Base-by-base conservation (phyloP, 139 green algal genomes). In the Yamagishiella unicocca region DNA sequence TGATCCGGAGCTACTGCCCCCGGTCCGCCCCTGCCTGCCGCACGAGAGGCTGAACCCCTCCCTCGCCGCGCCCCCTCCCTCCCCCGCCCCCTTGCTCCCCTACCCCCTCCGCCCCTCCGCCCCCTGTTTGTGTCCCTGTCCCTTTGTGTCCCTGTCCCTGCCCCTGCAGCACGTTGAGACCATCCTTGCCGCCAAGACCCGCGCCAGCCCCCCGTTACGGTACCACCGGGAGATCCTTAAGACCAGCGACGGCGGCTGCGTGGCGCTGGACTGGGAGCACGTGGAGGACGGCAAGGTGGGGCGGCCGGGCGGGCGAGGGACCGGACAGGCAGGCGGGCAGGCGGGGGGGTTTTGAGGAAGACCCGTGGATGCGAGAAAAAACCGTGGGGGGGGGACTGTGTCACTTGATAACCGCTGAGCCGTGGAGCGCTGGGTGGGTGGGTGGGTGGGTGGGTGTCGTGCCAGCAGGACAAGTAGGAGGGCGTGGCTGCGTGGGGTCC, bases 241-340 rank as follows among this genome's bases (percentile, higher is more conserved):
- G 22, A 95, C 94, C 53, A 64, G 89, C 3, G 97, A 99, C 86
- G 96, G 96, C 17, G 97, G 97, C 80, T 89, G 80, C 9, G 96
- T 99, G 43, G 90, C 96, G 2, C 86, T 99, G 19, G 97, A 99
- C 91, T 97, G 93, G 81, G 90, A 97, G 75, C 80, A 94, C 45
- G 80, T 90, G 31, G 79, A 90, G 7, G 58, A 53, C 0, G 73
- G 21, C 27, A 71, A 93, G 74, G 89, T 92, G 82, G 73, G 50
- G 29, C 40, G 2, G n/a, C 53, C 24, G 19, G 22, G n/a, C n/a
- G 1, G 50, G 21, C 24, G 24, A 33, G 33, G 17, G 12, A 31
- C 22, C 2, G n/a, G n/a, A n/a, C n/a, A n/a, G n/a, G n/a, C n/a
- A n/a, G n/a, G n/a, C n/a, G 46, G 70, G 38, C 29, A 46, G 70